These are phyloP conservation scores for Aspergillus persii DNA, from an alignment of 2,329 filamentous ascomycete genomes.

Conservation along the genomic window DNA sequence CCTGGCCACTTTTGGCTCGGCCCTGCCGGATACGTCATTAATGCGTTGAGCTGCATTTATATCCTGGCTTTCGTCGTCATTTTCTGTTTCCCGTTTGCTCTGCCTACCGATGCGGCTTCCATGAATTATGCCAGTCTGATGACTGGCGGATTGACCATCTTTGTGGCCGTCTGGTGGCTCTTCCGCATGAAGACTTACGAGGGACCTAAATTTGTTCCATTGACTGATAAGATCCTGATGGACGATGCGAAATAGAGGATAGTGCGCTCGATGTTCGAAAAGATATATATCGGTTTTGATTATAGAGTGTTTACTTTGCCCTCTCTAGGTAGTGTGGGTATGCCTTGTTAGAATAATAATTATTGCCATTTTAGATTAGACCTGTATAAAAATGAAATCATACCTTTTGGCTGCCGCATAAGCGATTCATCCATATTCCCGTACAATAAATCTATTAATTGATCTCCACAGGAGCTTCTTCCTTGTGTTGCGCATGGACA, in stretches of 20 bases:
- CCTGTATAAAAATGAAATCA: too few species aligned
- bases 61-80: conserved; percentile 58
- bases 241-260: conserved; percentile 29
- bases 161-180: conserved; percentile 49
- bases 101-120: conserved; percentile 45
- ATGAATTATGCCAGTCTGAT: conserved; percentile 58
- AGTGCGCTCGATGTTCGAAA: too few species aligned
- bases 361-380: too few species aligned
- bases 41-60: conserved; percentile 50
- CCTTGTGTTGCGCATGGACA: too few species aligned
- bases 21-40: conserved; percentile 50
- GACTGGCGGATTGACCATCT: conserved; percentile 51
- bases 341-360: too few species aligned
- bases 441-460: too few species aligned
- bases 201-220: conserved; percentile 36
- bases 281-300: too few species aligned
- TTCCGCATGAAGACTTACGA: conserved; percentile 33
- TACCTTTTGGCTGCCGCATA: too few species aligned
- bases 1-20: conserved; percentile 56
- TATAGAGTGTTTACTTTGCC: too few species aligned
- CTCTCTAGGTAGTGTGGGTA: too few species aligned
- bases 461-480: too few species aligned
- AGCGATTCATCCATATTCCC: too few species aligned
- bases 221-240: conserved; percentile 32
- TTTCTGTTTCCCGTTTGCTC: conserved; percentile 57